These are phyloP conservation scores for Lepidopterella palustris DNA, from an alignment of 495 filamentous ascomycete genomes.

Conservation along the genomic window DNA sequence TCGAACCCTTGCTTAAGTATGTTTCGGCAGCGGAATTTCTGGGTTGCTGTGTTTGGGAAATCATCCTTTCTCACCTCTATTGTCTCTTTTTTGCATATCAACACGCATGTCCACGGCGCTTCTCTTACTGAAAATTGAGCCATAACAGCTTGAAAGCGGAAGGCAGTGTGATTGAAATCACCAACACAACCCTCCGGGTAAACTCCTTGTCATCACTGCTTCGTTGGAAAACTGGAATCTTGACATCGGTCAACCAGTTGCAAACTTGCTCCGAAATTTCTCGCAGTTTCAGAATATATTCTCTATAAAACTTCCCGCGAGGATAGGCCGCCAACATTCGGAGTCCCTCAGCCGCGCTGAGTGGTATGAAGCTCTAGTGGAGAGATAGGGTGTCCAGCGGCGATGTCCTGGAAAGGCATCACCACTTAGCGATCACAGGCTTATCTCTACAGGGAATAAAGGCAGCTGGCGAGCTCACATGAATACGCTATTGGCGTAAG, in stretches of 20 bases:
- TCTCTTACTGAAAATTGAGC: not conserved
- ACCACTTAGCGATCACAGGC: conserved; percentile 18
- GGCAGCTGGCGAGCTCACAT: conserved; percentile 29
- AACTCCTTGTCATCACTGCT: too few species aligned
- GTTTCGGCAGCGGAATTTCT: not conserved
- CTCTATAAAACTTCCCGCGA: conserved; percentile 19
- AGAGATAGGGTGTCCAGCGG: conserved; percentile 15
- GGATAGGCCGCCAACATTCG: conserved; percentile 21
- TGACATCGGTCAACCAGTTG: too few species aligned
- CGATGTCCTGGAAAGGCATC: conserved; percentile 17
- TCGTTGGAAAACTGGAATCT: too few species aligned
- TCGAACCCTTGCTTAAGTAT: too few species aligned
- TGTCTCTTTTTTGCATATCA: not conserved
- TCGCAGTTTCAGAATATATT: conserved; percentile 27
- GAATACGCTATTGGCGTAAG: conserved; percentile 17
- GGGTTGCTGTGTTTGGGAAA: not conserved
- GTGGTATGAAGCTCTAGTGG: conserved; percentile 10
- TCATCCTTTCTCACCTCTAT: not conserved
- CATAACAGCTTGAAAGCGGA: not conserved
- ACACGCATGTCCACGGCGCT: not conserved
- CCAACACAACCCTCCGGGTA: not conserved
- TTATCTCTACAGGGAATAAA: conserved; percentile 3
- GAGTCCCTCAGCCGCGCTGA: conserved; percentile 15
- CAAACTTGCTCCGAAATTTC: too few species aligned
- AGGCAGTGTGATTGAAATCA: not conserved